A percentile compares a stretch with the other conserved stretches of the same genome.
phyloP scores from a whole-genome alignment of 192 early-diverging fungal species.

The Coemansia sp. region DNA sequence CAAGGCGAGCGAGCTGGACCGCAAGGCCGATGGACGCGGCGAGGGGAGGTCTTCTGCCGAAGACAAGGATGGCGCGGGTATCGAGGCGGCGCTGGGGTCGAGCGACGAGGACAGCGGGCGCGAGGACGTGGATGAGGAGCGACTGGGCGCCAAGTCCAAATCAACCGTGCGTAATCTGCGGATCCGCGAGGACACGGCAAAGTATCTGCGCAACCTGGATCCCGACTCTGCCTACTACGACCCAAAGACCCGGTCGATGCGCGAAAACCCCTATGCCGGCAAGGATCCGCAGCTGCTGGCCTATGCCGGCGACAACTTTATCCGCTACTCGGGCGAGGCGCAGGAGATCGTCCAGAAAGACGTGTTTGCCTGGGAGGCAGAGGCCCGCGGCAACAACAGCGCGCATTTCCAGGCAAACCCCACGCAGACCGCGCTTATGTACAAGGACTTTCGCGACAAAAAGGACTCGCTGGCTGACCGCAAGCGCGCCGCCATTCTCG shows the following conservation, averaged over 20 bases:
- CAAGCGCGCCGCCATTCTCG: conserved; percentile 74
- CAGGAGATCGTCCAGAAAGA: conserved; percentile 78
- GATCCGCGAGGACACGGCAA: conserved; percentile 99
- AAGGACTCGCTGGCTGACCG: conserved; percentile 72
- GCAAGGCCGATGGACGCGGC: neutral
- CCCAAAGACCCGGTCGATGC: conserved; percentile 98
- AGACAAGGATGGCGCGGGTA: neutral
- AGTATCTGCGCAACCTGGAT: conserved; percentile 96
- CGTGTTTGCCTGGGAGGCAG: conserved; percentile 93
- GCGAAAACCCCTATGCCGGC: conserved; percentile 86
- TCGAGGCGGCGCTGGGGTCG: conserved; percentile 32
- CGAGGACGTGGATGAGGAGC: conserved; percentile 82
- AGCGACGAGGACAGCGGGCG: conserved; percentile 79
- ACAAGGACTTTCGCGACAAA: conserved; percentile 81
- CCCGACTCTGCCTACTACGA: conserved; percentile 96
- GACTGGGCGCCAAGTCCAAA: conserved; percentile 82
- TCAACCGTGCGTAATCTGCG: conserved; percentile 95
- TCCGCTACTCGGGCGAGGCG: conserved; percentile 83
- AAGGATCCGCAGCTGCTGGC: conserved; percentile 50
- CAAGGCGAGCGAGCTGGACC: conserved; percentile 69
- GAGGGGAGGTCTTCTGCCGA: neutral
- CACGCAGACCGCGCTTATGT: conserved; percentile 88
- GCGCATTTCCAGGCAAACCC: conserved; percentile 94
- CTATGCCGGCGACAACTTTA: conserved; percentile 92
- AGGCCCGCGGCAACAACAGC: conserved; percentile 70